Base-by-base conservation (phyloP, 345 rosid species). In the Punica granatum region DNA sequence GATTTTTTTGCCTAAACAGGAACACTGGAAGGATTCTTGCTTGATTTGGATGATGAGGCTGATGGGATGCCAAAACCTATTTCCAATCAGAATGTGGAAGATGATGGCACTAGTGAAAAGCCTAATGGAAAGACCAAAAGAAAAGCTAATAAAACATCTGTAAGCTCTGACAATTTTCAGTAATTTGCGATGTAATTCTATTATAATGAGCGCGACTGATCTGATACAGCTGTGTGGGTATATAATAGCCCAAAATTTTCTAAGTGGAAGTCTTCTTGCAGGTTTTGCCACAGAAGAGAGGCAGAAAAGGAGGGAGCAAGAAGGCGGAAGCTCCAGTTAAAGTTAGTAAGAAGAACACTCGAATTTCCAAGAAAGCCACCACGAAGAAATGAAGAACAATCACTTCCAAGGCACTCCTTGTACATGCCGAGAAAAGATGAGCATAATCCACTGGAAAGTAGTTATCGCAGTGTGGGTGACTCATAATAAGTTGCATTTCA, bases 1-100 rank as follows among this genome's bases (percentile, higher is more conserved):
- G 31, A 64, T 62, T 44, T 75, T 67, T 62, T 30, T 23, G 34
- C 16, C 8, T 70, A 69, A 70, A 65, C 44, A 91, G 97, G 97
- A 74, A 94, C 99, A 21, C 78, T 91, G 69, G 97, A 89, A 68
- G 97, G 92, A 28, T 94, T 81, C 76, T 82, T 82, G 31, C 89
- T 89, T 54, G 93, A 85, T 64, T 89, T 92, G 10, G 99, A 90
- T 76, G 96, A 94, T 72, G 99, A 94, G 70, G 74, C 77, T 66
- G 96, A 86, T 65, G 81, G 80, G 79, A 73, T 74, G 44, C 67
- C 81, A 10, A 88, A 85, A 77, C 67, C 84, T 46, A 51, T 70
- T 73, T 53, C 87, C 39, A 73, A 74, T 73, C 82, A 75, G 60
- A 72, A 67, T 64, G 87, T 82, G 75, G 85, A 87, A 75, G 84